phyloP scores from a whole-genome alignment of 371 early-diverging fungal species.

The Rhizomucor pusillus region DNA sequence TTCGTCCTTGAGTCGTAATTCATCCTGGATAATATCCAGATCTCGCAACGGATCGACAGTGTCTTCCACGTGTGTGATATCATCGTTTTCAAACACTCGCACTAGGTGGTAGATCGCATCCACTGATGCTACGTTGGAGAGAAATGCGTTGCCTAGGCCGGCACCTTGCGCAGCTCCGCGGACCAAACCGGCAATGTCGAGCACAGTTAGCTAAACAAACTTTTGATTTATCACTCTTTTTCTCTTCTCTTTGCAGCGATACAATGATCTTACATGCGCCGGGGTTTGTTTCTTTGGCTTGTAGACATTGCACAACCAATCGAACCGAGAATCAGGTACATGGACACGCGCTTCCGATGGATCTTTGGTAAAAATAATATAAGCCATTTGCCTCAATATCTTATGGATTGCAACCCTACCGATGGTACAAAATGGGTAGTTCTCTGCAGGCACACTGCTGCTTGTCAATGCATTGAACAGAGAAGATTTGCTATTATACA shows the following conservation, averaged over 20 bases:
- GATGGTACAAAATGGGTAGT: constrained; percentile 75
- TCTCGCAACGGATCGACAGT: constrained; percentile 89
- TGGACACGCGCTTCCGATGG: constrained; percentile 81
- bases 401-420: constrained; percentile 20
- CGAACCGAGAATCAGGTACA: constrained; percentile 83
- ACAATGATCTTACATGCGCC: constrained; percentile 41
- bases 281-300: constrained; percentile 64
- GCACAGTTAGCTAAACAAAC: constrained; percentile 64
- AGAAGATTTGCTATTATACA: constrained; percentile 69
- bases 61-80: constrained; percentile 90
- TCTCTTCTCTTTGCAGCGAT: not conserved
- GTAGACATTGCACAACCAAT: constrained; percentile 68
- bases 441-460: constrained; percentile 77
- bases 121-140: constrained; percentile 86
- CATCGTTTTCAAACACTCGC: constrained; percentile 81
- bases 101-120: constrained; percentile 95
- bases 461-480: constrained; percentile 91
- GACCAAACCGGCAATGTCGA: constrained; percentile 97
- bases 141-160: constrained; percentile 91
- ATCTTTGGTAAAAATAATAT: constrained; percentile 38
- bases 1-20: constrained; percentile 88
- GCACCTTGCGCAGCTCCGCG: constrained; percentile 80
- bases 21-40: constrained; percentile 85
- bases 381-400: not conserved
- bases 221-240: not conserved